Percentiles rank a stretch among this genome's conserved stretches.
Conservation (phyloP, 805 yeast species). For the Spathaspora girioi region DNA sequence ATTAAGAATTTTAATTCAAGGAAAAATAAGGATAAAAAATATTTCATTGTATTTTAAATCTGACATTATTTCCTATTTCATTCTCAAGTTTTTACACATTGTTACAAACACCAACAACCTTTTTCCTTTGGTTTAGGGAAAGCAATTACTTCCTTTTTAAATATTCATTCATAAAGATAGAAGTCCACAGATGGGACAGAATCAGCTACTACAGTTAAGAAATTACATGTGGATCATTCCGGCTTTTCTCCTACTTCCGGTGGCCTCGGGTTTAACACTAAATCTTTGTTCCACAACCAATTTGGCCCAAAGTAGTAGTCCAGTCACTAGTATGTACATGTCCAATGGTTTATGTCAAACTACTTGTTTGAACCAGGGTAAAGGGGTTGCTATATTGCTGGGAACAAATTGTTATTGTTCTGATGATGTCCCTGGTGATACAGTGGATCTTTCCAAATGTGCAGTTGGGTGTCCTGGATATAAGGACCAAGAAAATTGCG, state of each 20-base stretch:
- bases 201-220: not conserved
- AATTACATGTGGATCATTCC: not conserved
- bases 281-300: slow-evolving; percentile 21
- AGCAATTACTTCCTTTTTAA: not conserved
- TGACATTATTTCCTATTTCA: not conserved
- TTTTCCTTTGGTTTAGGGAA: not conserved
- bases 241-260: not conserved
- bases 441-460: slow-evolving; percentile 35
- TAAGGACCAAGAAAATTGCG: slow-evolving; percentile 38
- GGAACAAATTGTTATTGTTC: slow-evolving; percentile 62
- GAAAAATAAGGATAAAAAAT: not conserved
- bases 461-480: slow-evolving; percentile 43
- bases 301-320: slow-evolving; percentile 11
- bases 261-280: slow-evolving; percentile 1
- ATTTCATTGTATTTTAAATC: not conserved
- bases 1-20: not conserved
- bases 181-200: not conserved
- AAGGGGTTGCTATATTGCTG: slow-evolving; percentile 52
- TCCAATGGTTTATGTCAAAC: slow-evolving; percentile 52
- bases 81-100: not conserved
- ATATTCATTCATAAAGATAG: not conserved
- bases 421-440: slow-evolving; percentile 42
- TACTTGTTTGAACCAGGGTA: slow-evolving; percentile 39
- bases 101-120: not conserved
- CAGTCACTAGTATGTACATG: slow-evolving; percentile 17